These are phyloP conservation scores for Komagataella kurtzmanii DNA, from an alignment of 805 yeast species.

Conservation along the genomic window DNA sequence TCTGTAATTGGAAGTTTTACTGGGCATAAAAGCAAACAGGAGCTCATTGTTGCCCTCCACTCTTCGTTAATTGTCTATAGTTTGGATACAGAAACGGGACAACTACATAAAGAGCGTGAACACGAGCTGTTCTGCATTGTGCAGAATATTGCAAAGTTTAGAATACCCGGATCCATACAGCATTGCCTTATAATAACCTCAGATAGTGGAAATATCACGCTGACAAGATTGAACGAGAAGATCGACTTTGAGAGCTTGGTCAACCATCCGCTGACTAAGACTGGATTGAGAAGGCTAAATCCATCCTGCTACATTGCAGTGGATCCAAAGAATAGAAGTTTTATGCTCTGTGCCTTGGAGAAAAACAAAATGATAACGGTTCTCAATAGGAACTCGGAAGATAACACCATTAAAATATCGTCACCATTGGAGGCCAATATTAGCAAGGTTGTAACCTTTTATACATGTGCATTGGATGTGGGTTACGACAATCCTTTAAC, in stretches of 20 bases:
- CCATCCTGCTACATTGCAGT: constrained; percentile 65
- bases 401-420: constrained; percentile 30
- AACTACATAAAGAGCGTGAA: constrained; percentile 24
- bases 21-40: constrained; percentile 41
- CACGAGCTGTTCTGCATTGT: constrained; percentile 48
- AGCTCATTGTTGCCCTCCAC: constrained; percentile 44
- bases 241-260: constrained; percentile 23
- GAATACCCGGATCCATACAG: constrained; percentile 34
- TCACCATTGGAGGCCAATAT: constrained; percentile 65
- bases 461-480: constrained; percentile 50
- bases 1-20: constrained; percentile 62
- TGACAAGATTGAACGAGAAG: constrained; percentile 19
- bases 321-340: constrained; percentile 63
- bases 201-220: constrained; percentile 65
- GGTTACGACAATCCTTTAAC: constrained; percentile 77
- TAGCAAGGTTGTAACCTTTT: constrained; percentile 35
- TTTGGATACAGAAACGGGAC: constrained; percentile 43
- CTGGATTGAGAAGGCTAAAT: constrained; percentile 59
- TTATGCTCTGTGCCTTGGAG: constrained; percentile 62
- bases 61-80: constrained; percentile 39
- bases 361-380: constrained; percentile 60
- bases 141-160: constrained; percentile 35
- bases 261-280: constrained; percentile 59
- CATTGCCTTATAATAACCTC: constrained; percentile 59
- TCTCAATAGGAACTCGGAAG: constrained; percentile 33